Conservation (phyloP, 805 yeast species). For the Metschnikowia vanudenii region DNA sequence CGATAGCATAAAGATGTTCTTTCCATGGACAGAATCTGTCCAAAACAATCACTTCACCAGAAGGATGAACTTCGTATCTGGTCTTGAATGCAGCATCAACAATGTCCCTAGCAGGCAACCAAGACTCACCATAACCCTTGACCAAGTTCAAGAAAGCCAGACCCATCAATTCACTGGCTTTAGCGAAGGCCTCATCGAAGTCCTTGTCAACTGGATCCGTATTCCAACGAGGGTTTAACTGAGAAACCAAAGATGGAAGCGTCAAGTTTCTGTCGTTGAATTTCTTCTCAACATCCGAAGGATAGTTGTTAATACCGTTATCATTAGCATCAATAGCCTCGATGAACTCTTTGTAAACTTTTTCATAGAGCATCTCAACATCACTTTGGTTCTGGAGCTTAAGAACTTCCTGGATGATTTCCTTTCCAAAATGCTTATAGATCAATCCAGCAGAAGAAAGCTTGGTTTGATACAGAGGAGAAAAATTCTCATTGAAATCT, state of each 20-base stretch:
- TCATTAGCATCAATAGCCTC: conserved; percentile 96
- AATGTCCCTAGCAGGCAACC: conserved; percentile 85
- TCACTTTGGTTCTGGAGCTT: conserved; percentile 36
- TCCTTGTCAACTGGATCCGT: conserved; percentile 62
- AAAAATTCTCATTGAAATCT: conserved; percentile 77
- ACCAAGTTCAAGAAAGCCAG: conserved; percentile 66
- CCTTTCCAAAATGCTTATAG: conserved; percentile 81
- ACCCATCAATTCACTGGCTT: conserved; percentile 84
- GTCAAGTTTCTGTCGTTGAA: conserved; percentile 74
- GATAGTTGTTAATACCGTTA: conserved; percentile 79
- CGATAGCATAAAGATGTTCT: conserved; percentile 79
- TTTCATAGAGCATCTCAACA: conserved; percentile 64
- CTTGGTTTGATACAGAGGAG: conserved; percentile 63
- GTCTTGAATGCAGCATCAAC: conserved; percentile 67
- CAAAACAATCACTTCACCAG: conserved; percentile 74
- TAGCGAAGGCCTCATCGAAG: conserved; percentile 62
- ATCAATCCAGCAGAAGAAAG: conserved; percentile 92
- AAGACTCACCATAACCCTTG: conserved; percentile 71
- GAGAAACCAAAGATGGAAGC: conserved; percentile 73
- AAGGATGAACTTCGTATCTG: conserved; percentile 59
- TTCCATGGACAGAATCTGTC: conserved; percentile 92
- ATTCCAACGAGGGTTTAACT: conserved; percentile 85
- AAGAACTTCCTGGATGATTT: conserved; percentile 56
- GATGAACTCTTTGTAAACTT: conserved; percentile 80
- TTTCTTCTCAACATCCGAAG: conserved; percentile 52